Evolutionary conservation across 1,284 basidiomycete species (phyloP), one percentile per base, ranked within the genome.

Genomic region (Sanguinoderma infundibulare): DNA sequence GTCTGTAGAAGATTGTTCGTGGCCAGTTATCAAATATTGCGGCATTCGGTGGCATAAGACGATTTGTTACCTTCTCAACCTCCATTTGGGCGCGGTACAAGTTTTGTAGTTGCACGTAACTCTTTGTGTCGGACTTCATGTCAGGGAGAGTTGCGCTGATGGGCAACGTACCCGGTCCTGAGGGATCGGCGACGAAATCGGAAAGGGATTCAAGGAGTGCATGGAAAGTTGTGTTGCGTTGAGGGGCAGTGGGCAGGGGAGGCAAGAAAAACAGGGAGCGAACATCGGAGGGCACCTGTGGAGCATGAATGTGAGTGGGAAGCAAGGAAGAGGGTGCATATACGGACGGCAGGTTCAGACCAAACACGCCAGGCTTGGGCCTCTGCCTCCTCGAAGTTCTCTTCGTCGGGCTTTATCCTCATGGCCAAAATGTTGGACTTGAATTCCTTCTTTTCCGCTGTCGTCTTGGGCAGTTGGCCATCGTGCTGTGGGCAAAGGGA

Each of bases 351-450:
- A 12, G 89, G 90, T 46, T 83, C 79, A 0, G 84, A 83, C 84
- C 87, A 94, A 56, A 85, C 87, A 39, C 92, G 84, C 74, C 91
- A 92, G 0, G 91, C 90, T 74, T 96, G 89, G 1, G 87, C 82
- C 66, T 91, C 84, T 0, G 95, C 96, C 75, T 98, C 96, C 67
- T 98, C 96, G 73, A 96, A 95, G 78, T 98, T 98, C 78, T 99
- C 97, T 70, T 97, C 94, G 74, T 99, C 97, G 0, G 78, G 70
- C 69, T 95, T 94, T 61, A 82, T 74, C 68, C 85, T 87, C 80
- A 87, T 85, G 1, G 75, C 78, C 35, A 77, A 75, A 57, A 96
- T 79, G 8, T 62, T 64, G 54, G 84, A 79, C 72, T 95, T 94
- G 79, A 98, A 97, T 22, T 84, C 87, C 62, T 89, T 82, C 69